These are phyloP conservation scores for Epichloe typhina DNA, from an alignment of 2,329 filamentous ascomycete species.

Conservation along the genomic window DNA sequence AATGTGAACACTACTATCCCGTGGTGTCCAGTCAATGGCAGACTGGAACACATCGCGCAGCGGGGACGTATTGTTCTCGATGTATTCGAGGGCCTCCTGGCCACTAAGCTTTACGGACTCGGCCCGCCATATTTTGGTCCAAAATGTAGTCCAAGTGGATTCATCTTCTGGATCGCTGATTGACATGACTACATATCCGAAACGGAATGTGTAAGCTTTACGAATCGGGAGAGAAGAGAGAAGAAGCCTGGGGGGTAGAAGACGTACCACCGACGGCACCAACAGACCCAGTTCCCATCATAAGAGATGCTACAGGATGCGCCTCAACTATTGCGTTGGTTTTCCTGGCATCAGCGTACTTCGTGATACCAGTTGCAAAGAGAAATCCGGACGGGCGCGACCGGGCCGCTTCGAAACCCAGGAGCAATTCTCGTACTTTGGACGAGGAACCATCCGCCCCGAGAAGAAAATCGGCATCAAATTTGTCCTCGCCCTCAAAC, in stretches of 20 bases:
- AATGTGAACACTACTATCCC: slow-evolving; percentile 16
- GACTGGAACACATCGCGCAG: slow-evolving; percentile 19
- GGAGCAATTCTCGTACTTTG: slow-evolving; percentile 17
- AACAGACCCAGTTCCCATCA: slow-evolving; percentile 17
- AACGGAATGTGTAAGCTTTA: not conserved
- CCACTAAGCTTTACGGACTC: slow-evolving; percentile 16
- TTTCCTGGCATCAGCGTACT: slow-evolving; percentile 14
- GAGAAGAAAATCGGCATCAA: slow-evolving; percentile 12
- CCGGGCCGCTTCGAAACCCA: slow-evolving; percentile 14
- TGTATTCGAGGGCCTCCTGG: slow-evolving; percentile 20
- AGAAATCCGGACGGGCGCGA: slow-evolving; percentile 15
- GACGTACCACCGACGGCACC: slow-evolving; percentile 18
- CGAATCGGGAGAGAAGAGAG: too few species aligned
- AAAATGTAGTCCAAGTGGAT: slow-evolving; percentile 20
- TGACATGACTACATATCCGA: slow-evolving; percentile 8
- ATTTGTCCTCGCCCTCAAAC: slow-evolving; percentile 13
- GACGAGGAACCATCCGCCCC: slow-evolving; percentile 20
- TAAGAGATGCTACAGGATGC: slow-evolving; percentile 19
- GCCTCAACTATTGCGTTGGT: slow-evolving; percentile 13
- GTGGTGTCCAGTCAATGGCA: slow-evolving; percentile 21
- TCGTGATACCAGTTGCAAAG: slow-evolving; percentile 17
- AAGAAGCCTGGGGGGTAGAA: not conserved
- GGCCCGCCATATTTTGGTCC: slow-evolving; percentile 22
- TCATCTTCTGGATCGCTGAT: slow-evolving; percentile 11
- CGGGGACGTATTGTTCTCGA: slow-evolving; percentile 14